Evolutionary conservation across 108 stramenopile species (phyloP).

Genomic region (Skeletonema costatum): DNA sequence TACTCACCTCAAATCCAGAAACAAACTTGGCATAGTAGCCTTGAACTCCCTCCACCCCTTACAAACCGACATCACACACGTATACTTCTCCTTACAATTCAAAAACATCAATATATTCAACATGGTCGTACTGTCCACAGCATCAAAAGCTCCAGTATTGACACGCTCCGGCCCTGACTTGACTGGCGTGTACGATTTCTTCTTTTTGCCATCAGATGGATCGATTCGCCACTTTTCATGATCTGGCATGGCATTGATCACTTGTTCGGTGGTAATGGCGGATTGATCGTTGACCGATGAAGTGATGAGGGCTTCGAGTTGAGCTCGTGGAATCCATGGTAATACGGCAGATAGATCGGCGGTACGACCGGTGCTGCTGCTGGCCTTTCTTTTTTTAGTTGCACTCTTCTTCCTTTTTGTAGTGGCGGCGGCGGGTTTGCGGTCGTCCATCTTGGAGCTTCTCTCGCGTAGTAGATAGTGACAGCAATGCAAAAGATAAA

Average conservation of each 20-base stretch:
- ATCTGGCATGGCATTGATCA: background rate
- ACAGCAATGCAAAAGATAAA: too few relatives aligned
- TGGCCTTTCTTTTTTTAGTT: background rate
- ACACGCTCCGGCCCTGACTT: background rate
- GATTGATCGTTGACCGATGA: background rate
- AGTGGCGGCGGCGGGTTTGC: background rate
- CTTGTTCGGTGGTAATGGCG: background rate
- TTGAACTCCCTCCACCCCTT: constrained; percentile 7
- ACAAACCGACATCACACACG: background rate
- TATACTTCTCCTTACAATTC: background rate
- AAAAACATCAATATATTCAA: background rate
- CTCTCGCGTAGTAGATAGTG: too few relatives aligned
- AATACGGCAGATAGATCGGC: background rate
- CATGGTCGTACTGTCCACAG: background rate
- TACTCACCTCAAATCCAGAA: constrained; percentile 8
- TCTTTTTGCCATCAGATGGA: background rate
- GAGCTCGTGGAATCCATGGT: background rate
- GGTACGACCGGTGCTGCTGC: too few relatives aligned
- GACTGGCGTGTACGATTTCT: background rate
- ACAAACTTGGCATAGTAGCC: background rate
- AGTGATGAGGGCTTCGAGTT: background rate
- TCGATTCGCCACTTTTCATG: background rate
- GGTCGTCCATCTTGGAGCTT: background rate
- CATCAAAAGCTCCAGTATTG: background rate
- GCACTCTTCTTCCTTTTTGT: background rate